A percentile compares a stretch with the other conserved stretches of the same genome.
Conservation (phyloP, 805 yeast species). For the Kodamaea hsintzibuensis region DNA sequence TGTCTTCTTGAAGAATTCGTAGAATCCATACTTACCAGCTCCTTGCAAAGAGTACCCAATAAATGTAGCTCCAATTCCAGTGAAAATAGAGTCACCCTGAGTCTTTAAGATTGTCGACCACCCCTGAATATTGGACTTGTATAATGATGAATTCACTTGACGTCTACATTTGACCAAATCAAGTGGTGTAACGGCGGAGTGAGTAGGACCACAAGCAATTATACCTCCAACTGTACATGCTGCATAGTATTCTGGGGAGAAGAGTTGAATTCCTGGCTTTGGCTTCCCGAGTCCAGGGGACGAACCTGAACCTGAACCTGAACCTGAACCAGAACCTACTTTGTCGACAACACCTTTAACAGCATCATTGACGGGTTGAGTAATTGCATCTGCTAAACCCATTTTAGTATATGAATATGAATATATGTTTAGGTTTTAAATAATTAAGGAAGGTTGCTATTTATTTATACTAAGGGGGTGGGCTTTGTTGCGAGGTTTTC, state of each 20-base stretch:
- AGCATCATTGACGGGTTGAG: constrained; percentile 33
- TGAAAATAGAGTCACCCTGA: constrained; percentile 79
- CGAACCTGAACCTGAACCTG: constrained; percentile 3
- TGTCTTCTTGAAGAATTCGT: constrained; percentile 83
- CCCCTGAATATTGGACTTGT: constrained; percentile 79
- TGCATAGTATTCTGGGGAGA: constrained; percentile 61
- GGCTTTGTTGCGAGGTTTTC: neutral
- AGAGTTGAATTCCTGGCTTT: constrained; percentile 44
- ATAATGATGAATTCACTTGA: constrained; percentile 77
- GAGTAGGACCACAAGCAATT: constrained; percentile 96
- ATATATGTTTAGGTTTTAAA: neutral
- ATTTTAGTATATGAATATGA: neutral
- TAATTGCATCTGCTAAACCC: constrained; percentile 28
- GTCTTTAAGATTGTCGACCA: constrained; percentile 70
- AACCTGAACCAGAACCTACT: constrained; percentile 8
- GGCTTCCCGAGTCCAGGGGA: neutral
- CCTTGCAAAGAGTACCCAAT: constrained; percentile 95
- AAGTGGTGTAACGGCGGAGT: constrained; percentile 87
- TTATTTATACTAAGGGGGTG: neutral
- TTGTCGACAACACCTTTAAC: constrained; percentile 20
- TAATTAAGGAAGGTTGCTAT: constrained; percentile 1
- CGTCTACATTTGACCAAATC: constrained; percentile 93
- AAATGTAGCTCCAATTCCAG: constrained; percentile 91
- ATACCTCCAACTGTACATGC: constrained; percentile 80
- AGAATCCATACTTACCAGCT: constrained; percentile 95